phyloP scores from a whole-genome alignment of 176 grass and related monocot species.

The Avena sativa region DNA sequence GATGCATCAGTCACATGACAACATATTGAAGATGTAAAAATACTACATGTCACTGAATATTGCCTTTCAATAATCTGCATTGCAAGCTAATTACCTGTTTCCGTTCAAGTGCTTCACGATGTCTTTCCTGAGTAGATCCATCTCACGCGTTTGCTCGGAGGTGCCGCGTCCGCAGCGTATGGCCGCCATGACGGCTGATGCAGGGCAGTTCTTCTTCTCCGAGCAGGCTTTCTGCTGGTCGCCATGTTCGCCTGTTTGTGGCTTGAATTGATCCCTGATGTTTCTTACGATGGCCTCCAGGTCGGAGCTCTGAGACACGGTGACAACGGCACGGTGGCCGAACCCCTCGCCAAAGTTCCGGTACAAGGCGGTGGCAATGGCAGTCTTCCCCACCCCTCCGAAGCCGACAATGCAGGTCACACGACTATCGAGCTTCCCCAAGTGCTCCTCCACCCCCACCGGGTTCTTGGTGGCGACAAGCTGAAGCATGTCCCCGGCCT shows the following conservation, averaged over 20 bases:
- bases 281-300: neutral
- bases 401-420: neutral
- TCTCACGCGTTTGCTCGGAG: neutral
- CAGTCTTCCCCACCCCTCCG: neutral
- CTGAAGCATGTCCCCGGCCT: neutral
- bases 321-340: neutral
- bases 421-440: fast-evolving
- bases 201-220: neutral
- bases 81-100: neutral
- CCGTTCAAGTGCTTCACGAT: neutral
- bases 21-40: too few species aligned
- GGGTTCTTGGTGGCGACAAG: neutral
- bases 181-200: neutral
- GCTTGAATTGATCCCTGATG: neutral
- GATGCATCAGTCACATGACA: too few species aligned
- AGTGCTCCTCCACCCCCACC: neutral
- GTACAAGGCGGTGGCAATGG: neutral
- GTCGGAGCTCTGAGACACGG: neutral
- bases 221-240: too few species aligned
- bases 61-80: neutral
- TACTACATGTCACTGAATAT: too few species aligned
- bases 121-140: neutral
- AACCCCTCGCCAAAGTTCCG: neutral
- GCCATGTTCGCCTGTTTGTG: too few species aligned
- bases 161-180: neutral